phyloP scores from a whole-genome alignment of 129 eudicot species.

The Lactuca sativa region DNA sequence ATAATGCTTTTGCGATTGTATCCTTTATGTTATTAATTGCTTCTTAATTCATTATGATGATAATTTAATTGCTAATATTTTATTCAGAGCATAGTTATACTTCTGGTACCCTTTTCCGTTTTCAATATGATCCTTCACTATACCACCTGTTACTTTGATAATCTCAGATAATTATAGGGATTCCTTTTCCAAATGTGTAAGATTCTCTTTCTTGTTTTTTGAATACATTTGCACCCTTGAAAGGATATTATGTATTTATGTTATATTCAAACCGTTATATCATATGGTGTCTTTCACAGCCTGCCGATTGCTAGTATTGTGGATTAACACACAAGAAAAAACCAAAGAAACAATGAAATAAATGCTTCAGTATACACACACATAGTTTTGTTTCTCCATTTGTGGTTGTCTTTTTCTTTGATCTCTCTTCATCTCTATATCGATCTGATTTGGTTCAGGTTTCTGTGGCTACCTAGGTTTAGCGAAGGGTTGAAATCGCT shows the following conservation, averaged over 20 bases:
- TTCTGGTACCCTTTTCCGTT: neutral
- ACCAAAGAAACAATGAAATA: no score
- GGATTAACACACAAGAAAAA: neutral
- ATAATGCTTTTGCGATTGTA: constrained; percentile 94
- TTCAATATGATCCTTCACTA: constrained; percentile 26
- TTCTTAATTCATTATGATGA: constrained; percentile 15
- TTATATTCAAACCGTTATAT: constrained; percentile 6
- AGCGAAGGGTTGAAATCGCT: no score
- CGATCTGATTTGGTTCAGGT: no score
- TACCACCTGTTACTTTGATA: constrained; percentile 36
- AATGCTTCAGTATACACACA: no score
- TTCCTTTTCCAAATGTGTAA: constrained; percentile 96
- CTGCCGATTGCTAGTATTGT: constrained; percentile 16
- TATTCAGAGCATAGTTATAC: neutral
- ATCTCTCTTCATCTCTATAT: no score
- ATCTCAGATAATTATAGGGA: constrained; percentile 79
- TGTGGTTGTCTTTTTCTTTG: no score
- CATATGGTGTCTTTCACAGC: neutral
- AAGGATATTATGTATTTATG: constrained; percentile 13
- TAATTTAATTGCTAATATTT: constrained; percentile 2
- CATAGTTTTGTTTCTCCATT: no score
- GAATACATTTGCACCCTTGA: neutral
- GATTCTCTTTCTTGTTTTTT: constrained; percentile 26
- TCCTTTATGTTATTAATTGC: constrained; percentile 44
- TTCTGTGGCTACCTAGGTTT: no score